A percentile compares a stretch with the other conserved stretches of the same genome.
These are phyloP conservation scores for Chenopodium berlandieri DNA, from an alignment of 148 eudicot species.

Conservation along the genomic window DNA sequence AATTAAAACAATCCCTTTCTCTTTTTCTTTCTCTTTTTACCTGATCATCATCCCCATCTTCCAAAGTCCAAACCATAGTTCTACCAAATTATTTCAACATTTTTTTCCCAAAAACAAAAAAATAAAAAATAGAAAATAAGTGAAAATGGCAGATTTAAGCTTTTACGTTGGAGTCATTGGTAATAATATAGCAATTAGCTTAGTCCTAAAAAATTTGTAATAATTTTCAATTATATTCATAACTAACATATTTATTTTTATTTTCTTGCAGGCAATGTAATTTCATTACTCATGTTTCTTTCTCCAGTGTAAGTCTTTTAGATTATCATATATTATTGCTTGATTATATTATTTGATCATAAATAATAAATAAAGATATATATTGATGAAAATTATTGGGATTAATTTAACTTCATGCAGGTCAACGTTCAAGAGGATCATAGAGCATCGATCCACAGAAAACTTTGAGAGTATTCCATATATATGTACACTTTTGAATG, in stretches of 20 bases:
- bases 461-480: slow-evolving; percentile 63
- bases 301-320: slow-evolving; percentile 27
- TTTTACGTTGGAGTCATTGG: slow-evolving; percentile 26
- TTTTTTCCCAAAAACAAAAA: neutral
- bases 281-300: slow-evolving; percentile 34
- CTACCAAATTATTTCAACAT: too few species aligned
- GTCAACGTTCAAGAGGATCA: slow-evolving; percentile 49
- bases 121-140: neutral
- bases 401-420: slow-evolving; percentile 25
- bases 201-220: too few species aligned
- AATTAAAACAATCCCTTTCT: neutral
- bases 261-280: slow-evolving; percentile 25
- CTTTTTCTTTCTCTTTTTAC: neutral
- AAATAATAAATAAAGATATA: too few species aligned
- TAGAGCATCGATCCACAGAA: slow-evolving; percentile 41
- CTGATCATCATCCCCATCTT: neutral
- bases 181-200: neutral
- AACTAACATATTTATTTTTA: neutral
- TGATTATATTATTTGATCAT: too few species aligned
- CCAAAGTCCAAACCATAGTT: too few species aligned
- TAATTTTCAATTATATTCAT: too few species aligned
- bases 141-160: slow-evolving; percentile 24
- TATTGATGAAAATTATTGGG: neutral
- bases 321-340: too few species aligned
- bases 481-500: slow-evolving; percentile 45